Base-by-base conservation (phyloP, 2,329 filamentous ascomycete species). In the Neoarthrinium moseri region DNA sequence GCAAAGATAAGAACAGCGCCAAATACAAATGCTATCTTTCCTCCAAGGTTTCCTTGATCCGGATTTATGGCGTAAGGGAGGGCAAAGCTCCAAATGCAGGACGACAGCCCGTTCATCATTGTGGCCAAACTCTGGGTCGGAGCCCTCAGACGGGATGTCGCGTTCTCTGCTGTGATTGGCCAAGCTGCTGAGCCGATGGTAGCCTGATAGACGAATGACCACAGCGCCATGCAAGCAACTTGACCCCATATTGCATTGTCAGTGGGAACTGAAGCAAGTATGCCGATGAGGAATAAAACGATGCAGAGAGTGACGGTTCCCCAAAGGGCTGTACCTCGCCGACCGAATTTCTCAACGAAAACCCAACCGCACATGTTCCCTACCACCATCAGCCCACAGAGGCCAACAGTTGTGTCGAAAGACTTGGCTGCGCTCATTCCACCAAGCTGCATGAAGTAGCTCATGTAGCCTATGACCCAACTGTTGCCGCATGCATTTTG, bases 151-250 rank as follows among this genome's bases (percentile, higher is more conserved):
- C 50, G 38, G 18, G 48, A 49, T 13, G 36, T 49, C 22, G 48
- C 43, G 13, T 45, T 46, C 37, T 54, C 52, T 26, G 52, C 41
- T 10, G 46, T 22, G 13, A 52, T 49, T 10, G 48, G 46, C 52
- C 52, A 68, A 4, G 61, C 60, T 2, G 58, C 62, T 1, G 63
- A 55, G 8, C 66, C 66, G n/a, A 70, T 65, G n/a, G 62, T 64
- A 30, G 60, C 55, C 22, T 62, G 46, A 40, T 64, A 67, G 38
- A 62, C 49, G 41, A 57, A 63, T 39, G 53, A 58, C 44, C 60
- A 66, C 13, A 66, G 34, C 8, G 59, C 50, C 17, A 67, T 58
- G 43, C 65, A 52, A 3, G 53, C 55, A 43, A 53, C 49, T 32
- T 50, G 48, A 11, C 43, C 48, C 35, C 40, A 49, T 17, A 54